These are phyloP conservation scores for Penicillium chermesinum DNA, from an alignment of 495 filamentous ascomycete species.

Conservation along the genomic window DNA sequence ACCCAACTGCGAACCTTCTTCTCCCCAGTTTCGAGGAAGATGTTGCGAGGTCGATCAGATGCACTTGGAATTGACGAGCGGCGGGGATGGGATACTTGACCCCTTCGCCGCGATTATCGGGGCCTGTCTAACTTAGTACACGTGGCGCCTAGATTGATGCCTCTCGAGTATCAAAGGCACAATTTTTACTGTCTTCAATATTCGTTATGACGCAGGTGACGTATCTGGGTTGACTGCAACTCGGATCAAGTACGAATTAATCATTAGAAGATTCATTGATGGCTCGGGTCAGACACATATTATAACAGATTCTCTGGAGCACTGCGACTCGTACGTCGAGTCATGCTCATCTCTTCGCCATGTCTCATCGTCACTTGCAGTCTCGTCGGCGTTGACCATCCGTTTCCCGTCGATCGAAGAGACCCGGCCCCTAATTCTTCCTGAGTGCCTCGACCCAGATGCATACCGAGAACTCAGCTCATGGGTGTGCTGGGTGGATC, in stretches of 20 bases:
- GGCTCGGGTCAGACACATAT: constrained; percentile 7
- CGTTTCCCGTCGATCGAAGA: constrained; percentile 13
- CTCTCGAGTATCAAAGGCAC: no score
- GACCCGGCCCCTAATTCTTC: constrained; percentile 6
- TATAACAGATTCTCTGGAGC: constrained; percentile 5
- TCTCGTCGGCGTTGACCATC: constrained; percentile 9
- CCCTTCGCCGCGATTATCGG: neutral
- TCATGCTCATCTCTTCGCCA: constrained; percentile 3
- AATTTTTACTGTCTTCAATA: no score
- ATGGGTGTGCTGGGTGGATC: constrained; percentile 11
- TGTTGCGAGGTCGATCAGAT: neutral
- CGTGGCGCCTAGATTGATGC: neutral
- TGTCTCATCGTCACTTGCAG: constrained; percentile 8
- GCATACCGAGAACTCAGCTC: constrained; percentile 12
- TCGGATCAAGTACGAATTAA: no score
- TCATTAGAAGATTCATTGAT: no score
- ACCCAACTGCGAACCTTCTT: no score
- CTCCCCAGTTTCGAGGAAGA: neutral
- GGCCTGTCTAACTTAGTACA: neutral
- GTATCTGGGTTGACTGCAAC: no score
- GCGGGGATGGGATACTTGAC: neutral
- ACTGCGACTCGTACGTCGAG: constrained; percentile 1
- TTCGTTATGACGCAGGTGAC: no score
- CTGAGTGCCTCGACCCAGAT: neutral
- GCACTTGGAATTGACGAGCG: neutral